These are phyloP conservation scores for Sporothrix brasiliensis DNA, from an alignment of 2,329 filamentous ascomycete species.

Conservation along the genomic window DNA sequence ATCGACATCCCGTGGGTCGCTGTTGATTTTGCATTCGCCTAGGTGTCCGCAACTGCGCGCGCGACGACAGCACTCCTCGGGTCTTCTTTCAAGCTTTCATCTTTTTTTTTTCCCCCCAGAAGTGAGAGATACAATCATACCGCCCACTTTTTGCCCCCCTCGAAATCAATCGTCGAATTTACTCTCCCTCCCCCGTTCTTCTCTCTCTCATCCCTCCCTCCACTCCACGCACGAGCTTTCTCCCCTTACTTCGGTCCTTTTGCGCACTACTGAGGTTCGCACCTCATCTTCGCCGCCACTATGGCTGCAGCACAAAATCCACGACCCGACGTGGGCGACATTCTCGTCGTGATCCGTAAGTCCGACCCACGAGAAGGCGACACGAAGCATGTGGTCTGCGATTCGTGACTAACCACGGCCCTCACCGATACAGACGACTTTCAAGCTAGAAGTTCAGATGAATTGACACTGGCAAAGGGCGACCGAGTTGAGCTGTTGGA, in stretches of 20 bases:
- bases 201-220: background rate
- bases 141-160: background rate
- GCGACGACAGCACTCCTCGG: background rate
- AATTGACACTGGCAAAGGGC: slow-evolving; percentile 83
- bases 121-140: background rate
- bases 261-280: slow-evolving; percentile 3
- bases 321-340: slow-evolving; percentile 66
- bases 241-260: background rate
- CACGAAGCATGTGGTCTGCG: too few relatives aligned
- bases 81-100: background rate
- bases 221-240: background rate
- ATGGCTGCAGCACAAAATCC: slow-evolving; percentile 44
- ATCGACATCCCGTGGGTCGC: slow-evolving; percentile 7
- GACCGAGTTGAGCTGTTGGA: slow-evolving; percentile 82
- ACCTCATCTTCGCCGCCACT: slow-evolving; percentile 26
- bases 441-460: slow-evolving; percentile 85
- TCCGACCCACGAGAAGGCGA: slow-evolving; percentile 36
- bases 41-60: background rate
- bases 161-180: background rate
- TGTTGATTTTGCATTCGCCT: background rate
- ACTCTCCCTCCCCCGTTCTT: background rate
- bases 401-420: slow-evolving; percentile 13
- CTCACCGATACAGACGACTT: slow-evolving; percentile 74
- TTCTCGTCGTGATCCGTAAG: slow-evolving; percentile 73
- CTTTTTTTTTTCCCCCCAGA: background rate